A percentile compares a stretch with the other conserved stretches of the same genome.
phyloP scores from a whole-genome alignment of 2,329 filamentous ascomycete species.

The Pseudogymnoascus sp. region DNA sequence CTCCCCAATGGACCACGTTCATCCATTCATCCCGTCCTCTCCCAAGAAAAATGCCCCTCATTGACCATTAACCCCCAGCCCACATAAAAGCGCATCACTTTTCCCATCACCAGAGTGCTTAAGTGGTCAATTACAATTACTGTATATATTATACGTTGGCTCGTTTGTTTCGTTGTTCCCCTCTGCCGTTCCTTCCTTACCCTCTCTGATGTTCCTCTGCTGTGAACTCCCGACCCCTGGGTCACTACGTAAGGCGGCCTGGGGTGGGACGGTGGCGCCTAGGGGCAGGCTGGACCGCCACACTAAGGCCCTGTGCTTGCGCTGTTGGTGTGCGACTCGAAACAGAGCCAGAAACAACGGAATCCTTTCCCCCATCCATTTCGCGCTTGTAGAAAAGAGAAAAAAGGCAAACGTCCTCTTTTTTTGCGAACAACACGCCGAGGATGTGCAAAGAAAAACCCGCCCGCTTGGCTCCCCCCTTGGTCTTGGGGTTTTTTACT shows the following conservation, averaged over 20 bases:
- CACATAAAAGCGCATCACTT: neutral
- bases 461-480: neutral
- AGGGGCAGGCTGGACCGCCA: neutral
- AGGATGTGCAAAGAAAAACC: neutral
- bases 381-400: neutral
- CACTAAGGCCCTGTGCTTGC: neutral
- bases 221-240: conserved; percentile 1
- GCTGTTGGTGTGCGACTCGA: conserved; percentile 2
- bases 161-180: neutral
- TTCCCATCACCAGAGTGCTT: neutral
- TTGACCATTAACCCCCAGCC: neutral
- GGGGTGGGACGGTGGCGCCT: neutral
- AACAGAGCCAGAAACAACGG: neutral
- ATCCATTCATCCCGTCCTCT: conserved; percentile 4
- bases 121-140: neutral
- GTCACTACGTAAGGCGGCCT: conserved; percentile 4
- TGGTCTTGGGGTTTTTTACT: neutral
- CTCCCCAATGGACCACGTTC: neutral
- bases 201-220: neutral
- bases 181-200: neutral
- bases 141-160: neutral
- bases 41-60: neutral
- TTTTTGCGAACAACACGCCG: neutral
- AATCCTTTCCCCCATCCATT: neutral
- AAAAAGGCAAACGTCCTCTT: neutral